phyloP scores from a whole-genome alignment of 1,139 yeast species.

The Diutina rugosa region DNA sequence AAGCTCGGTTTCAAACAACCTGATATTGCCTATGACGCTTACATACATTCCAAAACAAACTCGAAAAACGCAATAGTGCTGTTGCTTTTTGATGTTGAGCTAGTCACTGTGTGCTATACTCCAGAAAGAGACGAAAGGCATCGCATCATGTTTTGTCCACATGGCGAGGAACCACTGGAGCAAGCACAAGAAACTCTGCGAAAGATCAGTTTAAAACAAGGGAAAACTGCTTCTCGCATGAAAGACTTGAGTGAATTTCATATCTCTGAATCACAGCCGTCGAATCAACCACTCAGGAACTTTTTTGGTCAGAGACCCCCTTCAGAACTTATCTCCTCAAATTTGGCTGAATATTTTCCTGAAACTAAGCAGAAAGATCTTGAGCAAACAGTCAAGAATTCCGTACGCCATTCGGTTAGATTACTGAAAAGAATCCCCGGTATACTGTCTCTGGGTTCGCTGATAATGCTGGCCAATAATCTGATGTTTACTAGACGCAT shows the following conservation, averaged over 20 bases:
- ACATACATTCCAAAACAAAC: constrained; percentile 13
- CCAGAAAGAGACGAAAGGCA: constrained; percentile 60
- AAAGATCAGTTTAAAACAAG: not conserved
- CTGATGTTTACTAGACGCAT: constrained; percentile 1
- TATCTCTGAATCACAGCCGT: constrained; percentile 5
- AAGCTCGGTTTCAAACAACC: constrained; percentile 38
- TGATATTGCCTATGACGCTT: constrained; percentile 28
- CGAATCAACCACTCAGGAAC: constrained; percentile 24
- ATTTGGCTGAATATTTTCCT: constrained; percentile 86
- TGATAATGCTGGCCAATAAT: not conserved
- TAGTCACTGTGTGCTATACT: constrained; percentile 73
- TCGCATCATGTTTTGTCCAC: constrained; percentile 58
- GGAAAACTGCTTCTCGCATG: not conserved
- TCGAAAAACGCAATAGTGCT: constrained; percentile 28
- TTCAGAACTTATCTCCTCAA: constrained; percentile 80
- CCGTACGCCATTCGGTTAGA: constrained; percentile 65
- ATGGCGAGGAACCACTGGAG: constrained; percentile 49
- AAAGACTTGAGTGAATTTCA: not conserved
- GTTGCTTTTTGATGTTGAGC: constrained; percentile 61
- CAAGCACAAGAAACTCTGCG: constrained; percentile 24
- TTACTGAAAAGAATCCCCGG: constrained; percentile 26
- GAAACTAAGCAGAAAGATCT: constrained; percentile 62
- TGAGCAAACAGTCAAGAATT: constrained; percentile 71
- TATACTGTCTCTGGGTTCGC: not conserved
- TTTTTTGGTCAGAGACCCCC: constrained; percentile 90